Evolutionary conservation across 169 alveolate genomes (phyloP).

Genomic region (Blepharisma undulans): DNA sequence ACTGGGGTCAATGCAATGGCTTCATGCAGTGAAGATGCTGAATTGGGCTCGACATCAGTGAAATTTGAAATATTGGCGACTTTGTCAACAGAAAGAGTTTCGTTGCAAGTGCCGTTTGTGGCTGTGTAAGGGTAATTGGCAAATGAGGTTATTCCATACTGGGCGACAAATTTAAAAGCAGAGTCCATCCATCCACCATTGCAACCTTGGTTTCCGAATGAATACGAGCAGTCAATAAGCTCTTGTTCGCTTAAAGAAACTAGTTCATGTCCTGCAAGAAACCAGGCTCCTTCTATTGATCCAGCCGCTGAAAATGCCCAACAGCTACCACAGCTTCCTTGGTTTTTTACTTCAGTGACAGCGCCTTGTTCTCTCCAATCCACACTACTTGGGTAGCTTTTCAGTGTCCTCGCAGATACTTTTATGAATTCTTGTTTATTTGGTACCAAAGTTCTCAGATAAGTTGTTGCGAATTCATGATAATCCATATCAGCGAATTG

Average conservation of each 20-base stretch:
- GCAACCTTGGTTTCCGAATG: conserved; percentile 71
- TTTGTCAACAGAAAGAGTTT: neutral
- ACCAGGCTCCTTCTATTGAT: conserved; percentile 44
- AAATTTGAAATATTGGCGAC: neutral
- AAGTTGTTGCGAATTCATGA: conserved; percentile 27
- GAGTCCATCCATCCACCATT: conserved; percentile 76
- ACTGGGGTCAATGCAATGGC: conserved; percentile 78
- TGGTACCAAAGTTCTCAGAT: conserved; percentile 4
- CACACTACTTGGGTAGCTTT: conserved; percentile 1
- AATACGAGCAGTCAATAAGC: conserved; percentile 72
- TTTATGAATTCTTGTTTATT: neutral
- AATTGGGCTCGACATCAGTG: conserved; percentile 30
- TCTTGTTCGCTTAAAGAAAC: conserved; percentile 70
- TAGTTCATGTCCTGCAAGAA: neutral
- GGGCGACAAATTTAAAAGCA: conserved; percentile 61
- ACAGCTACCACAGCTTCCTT: conserved; percentile 67
- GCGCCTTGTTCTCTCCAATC: conserved; percentile 66
- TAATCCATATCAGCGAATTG: conserved; percentile 40
- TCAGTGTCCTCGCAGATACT: neutral
- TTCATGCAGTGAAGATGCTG: conserved; percentile 46
- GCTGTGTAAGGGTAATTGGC: conserved; percentile 74
- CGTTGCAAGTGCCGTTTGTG: conserved; percentile 56
- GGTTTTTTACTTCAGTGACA: conserved; percentile 57
- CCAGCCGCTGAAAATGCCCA: conserved; percentile 66
- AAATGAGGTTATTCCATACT: conserved; percentile 67